Base-by-base conservation (phyloP, 1,284 basidiomycete species). In the Cryptococcus hybrid region DNA sequence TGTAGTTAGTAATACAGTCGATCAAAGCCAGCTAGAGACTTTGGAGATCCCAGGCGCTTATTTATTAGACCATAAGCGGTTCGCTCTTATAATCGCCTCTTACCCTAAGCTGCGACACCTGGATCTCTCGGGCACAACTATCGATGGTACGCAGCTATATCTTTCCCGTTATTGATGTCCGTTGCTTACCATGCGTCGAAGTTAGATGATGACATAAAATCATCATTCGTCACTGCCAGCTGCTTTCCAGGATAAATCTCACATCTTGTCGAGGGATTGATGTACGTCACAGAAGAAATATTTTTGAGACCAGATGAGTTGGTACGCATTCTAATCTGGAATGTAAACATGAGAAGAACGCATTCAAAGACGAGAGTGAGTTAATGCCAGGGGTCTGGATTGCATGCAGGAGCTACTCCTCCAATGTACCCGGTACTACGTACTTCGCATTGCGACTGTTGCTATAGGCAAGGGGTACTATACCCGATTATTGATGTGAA, bases 121-220 rank as follows among this genome's bases (percentile, higher is more conserved):
- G 18, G 70, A 72, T 54, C 38, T 72, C 5, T 65, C 65, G 37
- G 61, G 60, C 3, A 67, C 67, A 11, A 59, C 49, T 8, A 55
- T 70, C 5, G 64, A 64, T n/a, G 64, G 67, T 67, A 52, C 47
- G 61, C 24, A 24, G 24, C 24, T 24, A 24, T 24, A 24, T 24
- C 24, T 24, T 24, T 52, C 1, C 3, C 9, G 2, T 45, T 6
- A 7, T 24, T 6, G 13, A 30, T 7, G 34, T 40, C 47, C 38
- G 37, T 24, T 38, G 35, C 18, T 24, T 47, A 30, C 13, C 7
- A 30, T 24, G 24, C 24, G 24, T 24, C 24, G 8, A 30, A 30
- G 12, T 15, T 47, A 47, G 46, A 47, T 53, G n/a, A 37, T 35
- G 43, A 38, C 34, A 38, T 39, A 37, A 52, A 24, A 24, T 39